Conservation (phyloP, 495 filamentous ascomycete species). For the Aspergillus nanangensis region DNA sequence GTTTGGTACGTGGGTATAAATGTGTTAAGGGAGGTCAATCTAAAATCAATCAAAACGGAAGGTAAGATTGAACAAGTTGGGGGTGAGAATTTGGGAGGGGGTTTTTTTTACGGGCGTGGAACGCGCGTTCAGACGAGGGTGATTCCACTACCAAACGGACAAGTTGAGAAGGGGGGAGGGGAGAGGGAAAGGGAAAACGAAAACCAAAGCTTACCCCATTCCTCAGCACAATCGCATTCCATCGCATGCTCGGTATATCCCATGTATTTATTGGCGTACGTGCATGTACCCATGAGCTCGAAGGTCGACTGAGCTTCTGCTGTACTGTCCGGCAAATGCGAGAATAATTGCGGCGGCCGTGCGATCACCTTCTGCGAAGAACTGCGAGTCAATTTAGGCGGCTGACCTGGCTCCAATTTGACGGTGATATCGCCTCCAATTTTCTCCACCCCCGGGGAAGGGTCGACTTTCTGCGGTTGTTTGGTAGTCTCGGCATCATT, state of each 20-base stretch:
- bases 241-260: conserved; percentile 88
- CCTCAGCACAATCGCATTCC: conserved; percentile 92
- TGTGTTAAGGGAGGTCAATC: not conserved
- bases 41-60: too few species aligned
- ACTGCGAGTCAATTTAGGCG: conserved; percentile 70
- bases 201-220: conserved; percentile 74
- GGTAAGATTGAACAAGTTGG: too few species aligned
- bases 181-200: conserved; percentile 2
- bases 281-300: conserved; percentile 72
- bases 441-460: conserved; percentile 27
- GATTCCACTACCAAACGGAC: too few species aligned
- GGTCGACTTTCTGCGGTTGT: conserved; percentile 4
- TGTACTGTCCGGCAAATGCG: conserved; percentile 68
- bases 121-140: too few species aligned
- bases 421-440: conserved; percentile 56
- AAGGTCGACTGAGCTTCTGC: conserved; percentile 73
- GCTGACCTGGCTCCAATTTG: conserved; percentile 63
- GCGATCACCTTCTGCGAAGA: conserved; percentile 63
- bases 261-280: conserved; percentile 83
- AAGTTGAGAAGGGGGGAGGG: not conserved
- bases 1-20: not conserved
- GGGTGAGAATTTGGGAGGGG: too few species aligned
- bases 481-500: too few species aligned
- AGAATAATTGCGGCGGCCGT: conserved; percentile 59
- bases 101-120: too few species aligned